Evolutionary conservation across 2,329 filamentous ascomycete genomes (phyloP).

Genomic region (Exophiala sideris): DNA sequence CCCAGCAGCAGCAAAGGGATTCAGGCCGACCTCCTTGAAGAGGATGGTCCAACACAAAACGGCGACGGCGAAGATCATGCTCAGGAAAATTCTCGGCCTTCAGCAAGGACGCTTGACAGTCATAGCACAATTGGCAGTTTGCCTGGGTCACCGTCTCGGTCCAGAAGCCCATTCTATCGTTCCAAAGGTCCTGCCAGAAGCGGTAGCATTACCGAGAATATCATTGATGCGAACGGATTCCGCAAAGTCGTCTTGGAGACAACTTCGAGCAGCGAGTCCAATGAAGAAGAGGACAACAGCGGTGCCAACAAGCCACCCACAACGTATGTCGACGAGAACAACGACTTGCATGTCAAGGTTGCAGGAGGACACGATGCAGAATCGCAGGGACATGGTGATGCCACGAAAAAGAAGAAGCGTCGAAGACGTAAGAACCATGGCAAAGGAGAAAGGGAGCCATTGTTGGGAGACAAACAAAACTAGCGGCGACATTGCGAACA

Average conservation of each 20-base stretch:
- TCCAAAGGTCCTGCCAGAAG: conserved; percentile 58
- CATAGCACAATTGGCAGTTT: conserved; percentile 27
- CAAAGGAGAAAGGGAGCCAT: conserved; percentile 20
- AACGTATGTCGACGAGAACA: background rate
- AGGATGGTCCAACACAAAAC: background rate
- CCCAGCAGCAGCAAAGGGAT: conserved; percentile 29
- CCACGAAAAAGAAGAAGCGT: conserved; percentile 22
- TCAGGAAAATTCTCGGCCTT: conserved; percentile 7
- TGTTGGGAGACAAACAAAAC: conserved; percentile 16
- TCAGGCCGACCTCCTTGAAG: conserved; percentile 15
- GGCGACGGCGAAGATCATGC: background rate
- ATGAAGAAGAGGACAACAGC: conserved; percentile 30
- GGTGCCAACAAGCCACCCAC: conserved; percentile 18
- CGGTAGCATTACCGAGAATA: conserved; percentile 74
- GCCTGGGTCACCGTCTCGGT: conserved; percentile 29
- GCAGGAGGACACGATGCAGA: conserved; percentile 3
- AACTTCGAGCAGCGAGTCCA: conserved; percentile 54
- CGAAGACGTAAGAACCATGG: conserved; percentile 14
- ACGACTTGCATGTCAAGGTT: conserved; percentile 1
- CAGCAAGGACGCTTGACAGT: conserved; percentile 15
- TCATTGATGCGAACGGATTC: conserved; percentile 70
- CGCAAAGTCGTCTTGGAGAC: conserved; percentile 73
- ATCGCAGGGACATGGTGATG: conserved; percentile 1
- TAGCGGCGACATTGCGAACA: background rate
- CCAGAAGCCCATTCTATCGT: conserved; percentile 35